These are phyloP conservation scores for Stemphylium beticola DNA, from an alignment of 2,329 filamentous ascomycete genomes.

Conservation along the genomic window DNA sequence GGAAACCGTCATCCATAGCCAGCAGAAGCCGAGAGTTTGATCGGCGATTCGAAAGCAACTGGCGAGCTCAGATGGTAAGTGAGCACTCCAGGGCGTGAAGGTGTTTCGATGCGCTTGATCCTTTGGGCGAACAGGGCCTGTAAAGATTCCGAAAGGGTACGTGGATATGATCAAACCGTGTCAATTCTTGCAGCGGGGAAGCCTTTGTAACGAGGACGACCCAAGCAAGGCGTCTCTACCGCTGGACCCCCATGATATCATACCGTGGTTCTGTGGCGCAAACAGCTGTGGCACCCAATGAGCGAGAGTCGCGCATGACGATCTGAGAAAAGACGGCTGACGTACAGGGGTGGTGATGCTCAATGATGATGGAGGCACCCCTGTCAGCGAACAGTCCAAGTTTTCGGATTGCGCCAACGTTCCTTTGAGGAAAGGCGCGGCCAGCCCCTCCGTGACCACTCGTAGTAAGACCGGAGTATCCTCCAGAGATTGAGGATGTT, in stretches of 20 bases:
- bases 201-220: constrained; percentile 9
- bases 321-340: constrained; percentile 26
- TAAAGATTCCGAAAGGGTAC: not conserved
- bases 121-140: not conserved
- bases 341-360: constrained; percentile 28
- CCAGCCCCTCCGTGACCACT: not conserved
- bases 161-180: constrained; percentile 3
- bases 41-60: not conserved
- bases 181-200: constrained; percentile 3
- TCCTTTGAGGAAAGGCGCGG: not conserved
- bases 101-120: not conserved
- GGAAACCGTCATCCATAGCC: constrained; percentile 29
- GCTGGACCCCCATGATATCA: constrained; percentile 33
- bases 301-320: constrained; percentile 4
- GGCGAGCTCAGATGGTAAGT: not conserved
- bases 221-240: constrained; percentile 17
- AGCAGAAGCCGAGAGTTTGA: not conserved
- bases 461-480: not conserved
- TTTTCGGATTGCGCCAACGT: constrained; percentile 10
- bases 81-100: not conserved
- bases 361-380: constrained; percentile 25
- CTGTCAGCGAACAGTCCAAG: constrained; percentile 7
- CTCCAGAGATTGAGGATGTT: not conserved
- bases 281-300: constrained; percentile 31
- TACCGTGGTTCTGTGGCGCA: constrained; percentile 31